Conservation (phyloP, 306 rosid genomes). For the Purshia tridentata region DNA sequence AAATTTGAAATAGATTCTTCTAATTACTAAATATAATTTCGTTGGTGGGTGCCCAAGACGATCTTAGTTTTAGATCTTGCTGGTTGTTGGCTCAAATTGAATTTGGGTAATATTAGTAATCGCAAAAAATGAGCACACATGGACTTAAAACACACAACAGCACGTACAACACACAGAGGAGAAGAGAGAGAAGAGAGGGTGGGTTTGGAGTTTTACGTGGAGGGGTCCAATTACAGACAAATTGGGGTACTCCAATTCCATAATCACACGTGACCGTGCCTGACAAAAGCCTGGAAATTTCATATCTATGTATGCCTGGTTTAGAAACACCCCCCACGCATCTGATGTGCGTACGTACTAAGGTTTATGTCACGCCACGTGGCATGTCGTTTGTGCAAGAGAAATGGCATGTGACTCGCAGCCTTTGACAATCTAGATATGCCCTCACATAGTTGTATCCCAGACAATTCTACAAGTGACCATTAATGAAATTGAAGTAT, state of each 20-base stretch:
- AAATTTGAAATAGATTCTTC: no score
- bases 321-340: slow-evolving; percentile 32
- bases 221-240: slow-evolving; percentile 20
- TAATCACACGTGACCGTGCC: slow-evolving; percentile 68
- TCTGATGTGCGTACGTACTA: slow-evolving; percentile 28
- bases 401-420: slow-evolving; percentile 74
- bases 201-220: background rate
- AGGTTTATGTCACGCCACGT: slow-evolving; percentile 48
- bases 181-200: background rate
- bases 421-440: slow-evolving; percentile 27
- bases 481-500: background rate
- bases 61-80: slow-evolving; percentile 24
- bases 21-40: background rate
- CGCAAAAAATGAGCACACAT: slow-evolving; percentile 6
- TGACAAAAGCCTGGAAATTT: slow-evolving; percentile 40
- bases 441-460: slow-evolving; percentile 59
- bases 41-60: slow-evolving; percentile 22
- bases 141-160: no score
- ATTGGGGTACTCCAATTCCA: slow-evolving; percentile 33
- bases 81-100: slow-evolving; percentile 37
- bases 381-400: slow-evolving; percentile 57
- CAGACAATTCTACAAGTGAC: slow-evolving; percentile 21
- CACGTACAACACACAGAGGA: no score
- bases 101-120: slow-evolving; percentile 9
- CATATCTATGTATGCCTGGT: slow-evolving; percentile 39